Base-by-base conservation (phyloP, 73 alveolate genomes). In the Paramecium pentaurelia region DNA sequence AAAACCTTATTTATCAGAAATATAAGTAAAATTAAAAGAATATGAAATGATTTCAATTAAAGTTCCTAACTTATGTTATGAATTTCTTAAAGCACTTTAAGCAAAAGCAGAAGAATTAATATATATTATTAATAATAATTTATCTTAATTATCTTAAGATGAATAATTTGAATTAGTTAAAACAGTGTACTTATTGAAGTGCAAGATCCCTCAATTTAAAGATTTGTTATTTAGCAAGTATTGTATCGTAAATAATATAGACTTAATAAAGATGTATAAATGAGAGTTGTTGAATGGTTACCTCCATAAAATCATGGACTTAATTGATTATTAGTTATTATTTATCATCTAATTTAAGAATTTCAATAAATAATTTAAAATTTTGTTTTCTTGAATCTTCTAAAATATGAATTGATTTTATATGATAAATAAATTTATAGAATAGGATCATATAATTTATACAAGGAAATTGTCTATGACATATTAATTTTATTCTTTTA, bases 111-210 rank as follows among this genome's bases (percentile, higher is more conserved):
- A 40, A 14, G 91, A 80, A 12, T 27, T 44, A 25, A 80, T 44
- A 44, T 20, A 40, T 18, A 40, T 16, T 20, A 14, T 80, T 6
- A 77, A 80, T 10, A 22, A 20, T 14, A 32, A 42, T 10, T 40
- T 80, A 27, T 27, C 30, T 6, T 18, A 42, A 20, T 44, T 40
- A 49, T 45, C 44, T 9, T 20, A 25, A 18, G 91, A 80, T 8
- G 71, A 80, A 27, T 45, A 80, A 28, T 80, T 80, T 80, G 91
- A 80, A 49, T 45, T 49, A 80, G 20, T 22, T 42, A 80, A 36
- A 80, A 49, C 32, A 11, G 91, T 49, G 1, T 80, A 80, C 45
- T 40, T 20, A 49, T 64, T 80, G 6, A 80, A 49, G 58, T 80
- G 91, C 49, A 80, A 47, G 28, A 28, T 80, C 6, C 71, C 91